Evolutionary conservation across 1,284 basidiomycete genomes (phyloP), one percentile per base, ranked within the genome.

Genomic region (Mycena sp.): DNA sequence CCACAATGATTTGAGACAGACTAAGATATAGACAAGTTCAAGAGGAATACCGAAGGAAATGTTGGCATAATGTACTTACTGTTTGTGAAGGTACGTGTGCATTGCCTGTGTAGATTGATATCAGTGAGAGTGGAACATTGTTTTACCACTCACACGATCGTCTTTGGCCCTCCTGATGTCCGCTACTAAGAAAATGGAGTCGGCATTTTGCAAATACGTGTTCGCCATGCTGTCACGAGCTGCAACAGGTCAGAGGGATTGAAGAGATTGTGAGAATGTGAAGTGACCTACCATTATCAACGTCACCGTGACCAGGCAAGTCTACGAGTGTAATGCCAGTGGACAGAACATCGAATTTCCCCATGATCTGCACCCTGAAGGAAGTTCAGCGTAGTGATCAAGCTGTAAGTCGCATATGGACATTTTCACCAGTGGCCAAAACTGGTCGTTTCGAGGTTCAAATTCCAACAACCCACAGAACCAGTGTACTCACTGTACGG

Each of bases 391-490:
- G 11, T 4, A n/a, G 4, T 17, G 30, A 37, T 30, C 9, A 29
- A 35, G 6, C 21, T 17, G 25, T 6, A 19, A 38, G 21, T 1
- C 10, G n/a, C 17, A 46, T 4, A 23, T 41, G 7, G 4, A 63
- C 65, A 43, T 59, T 43, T 67, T 63, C 10, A 67, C 65, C 56
- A 67, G 38, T 2, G 65, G 65, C 65, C 65, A 67, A 23, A 67
- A 52, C 61, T 67, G 32, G 14, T 12, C 26, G 19, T 6, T n/a
- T n/a, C n/a, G 11, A 12, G 30, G 19, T 30, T 28, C 43, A 58
- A 28, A 29, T 35, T 1, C n/a, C 1, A 23, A 26, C 4, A 30
- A n/a, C 10, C 32, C 26, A 6, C 19, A 29, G n/a, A 25, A 16
- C 55, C 23, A 32, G 29, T 1, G 17, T 0, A 19, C 12, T 37